A percentile compares a stretch with the other conserved stretches of the same genome.
Evolutionary conservation across 306 rosid species (phyloP).

Genomic region (Glycine soja): DNA sequence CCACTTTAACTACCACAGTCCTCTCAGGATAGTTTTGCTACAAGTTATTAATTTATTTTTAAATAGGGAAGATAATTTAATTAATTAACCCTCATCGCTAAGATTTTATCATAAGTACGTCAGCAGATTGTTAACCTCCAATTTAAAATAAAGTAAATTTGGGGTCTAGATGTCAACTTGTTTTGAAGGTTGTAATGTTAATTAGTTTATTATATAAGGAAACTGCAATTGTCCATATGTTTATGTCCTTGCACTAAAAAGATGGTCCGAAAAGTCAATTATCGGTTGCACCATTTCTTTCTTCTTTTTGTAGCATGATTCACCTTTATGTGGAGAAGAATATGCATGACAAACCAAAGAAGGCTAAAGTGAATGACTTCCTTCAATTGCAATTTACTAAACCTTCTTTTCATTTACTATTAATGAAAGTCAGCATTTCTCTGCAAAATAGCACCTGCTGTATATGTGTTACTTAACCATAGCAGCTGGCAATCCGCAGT

Average conservation of each 20-base stretch:
- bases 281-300: constrained; percentile 65
- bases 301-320: constrained; percentile 54
- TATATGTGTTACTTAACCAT: constrained; percentile 9
- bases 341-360: constrained; percentile 44
- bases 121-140: constrained; percentile 34
- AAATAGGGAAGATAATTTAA: constrained; percentile 11
- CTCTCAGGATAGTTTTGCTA: background rate
- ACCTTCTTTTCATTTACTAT: constrained; percentile 11
- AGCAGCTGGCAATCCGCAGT: constrained; percentile 12
- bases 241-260: constrained; percentile 49
- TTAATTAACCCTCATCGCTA: background rate
- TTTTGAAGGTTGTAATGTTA: constrained; percentile 34
- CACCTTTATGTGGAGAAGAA: constrained; percentile 47
- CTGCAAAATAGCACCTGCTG: constrained; percentile 27
- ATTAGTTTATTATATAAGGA: constrained; percentile 28
- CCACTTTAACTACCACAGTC: constrained; percentile 51
- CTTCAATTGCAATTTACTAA: constrained; percentile 52
- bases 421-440: constrained; percentile 27
- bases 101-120: constrained; percentile 43
- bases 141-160: background rate
- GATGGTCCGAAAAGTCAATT: constrained; percentile 59
- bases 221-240: constrained; percentile 25
- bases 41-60: constrained; percentile 10
- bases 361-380: constrained; percentile 46
- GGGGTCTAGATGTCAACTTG: constrained; percentile 31